These are phyloP conservation scores for Corinectria fuckeliana DNA, from an alignment of 2,329 filamentous ascomycete species.

Conservation along the genomic window DNA sequence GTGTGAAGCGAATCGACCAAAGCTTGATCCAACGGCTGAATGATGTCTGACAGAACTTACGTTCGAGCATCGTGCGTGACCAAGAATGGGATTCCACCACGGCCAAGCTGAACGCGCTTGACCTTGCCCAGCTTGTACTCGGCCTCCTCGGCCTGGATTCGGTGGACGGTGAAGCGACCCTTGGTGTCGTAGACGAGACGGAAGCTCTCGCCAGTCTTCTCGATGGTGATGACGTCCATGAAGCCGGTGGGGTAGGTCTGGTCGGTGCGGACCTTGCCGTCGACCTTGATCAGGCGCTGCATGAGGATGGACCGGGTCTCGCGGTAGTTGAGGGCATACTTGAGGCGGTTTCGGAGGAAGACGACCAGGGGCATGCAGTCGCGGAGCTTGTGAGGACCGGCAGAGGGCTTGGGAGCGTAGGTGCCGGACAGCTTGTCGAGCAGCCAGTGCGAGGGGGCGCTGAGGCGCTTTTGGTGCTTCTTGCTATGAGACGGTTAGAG, in stretches of 20 bases:
- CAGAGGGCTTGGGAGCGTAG: conserved; percentile 73
- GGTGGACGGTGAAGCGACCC: conserved; percentile 99
- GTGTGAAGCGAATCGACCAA: conserved; percentile 70
- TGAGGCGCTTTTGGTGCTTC: conserved; percentile 99
- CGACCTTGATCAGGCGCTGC: conserved; percentile 99
- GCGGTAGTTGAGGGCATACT: conserved; percentile 99
- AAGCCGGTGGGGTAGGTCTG: conserved; percentile 95
- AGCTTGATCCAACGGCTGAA: conserved; percentile 99
- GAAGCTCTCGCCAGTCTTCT: conserved; percentile 99
- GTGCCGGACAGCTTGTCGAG: conserved; percentile 98
- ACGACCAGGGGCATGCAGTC: conserved; percentile 99
- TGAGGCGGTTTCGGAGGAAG: conserved; percentile 95
- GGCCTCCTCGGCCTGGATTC: conserved; percentile 97
- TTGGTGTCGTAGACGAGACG: conserved; percentile 99
- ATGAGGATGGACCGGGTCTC: conserved; percentile 98
- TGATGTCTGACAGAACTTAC: conserved; percentile 98
- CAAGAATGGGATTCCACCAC: conserved; percentile 99
- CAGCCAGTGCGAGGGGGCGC: conserved; percentile 99
- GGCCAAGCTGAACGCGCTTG: conserved; percentile 99
- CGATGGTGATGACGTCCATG: conserved; percentile 99
- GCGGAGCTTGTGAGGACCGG: conserved; percentile 98
- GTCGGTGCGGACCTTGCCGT: conserved; percentile 99
- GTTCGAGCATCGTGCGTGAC: conserved; percentile 99
- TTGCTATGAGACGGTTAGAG: conserved; percentile 66
- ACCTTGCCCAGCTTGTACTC: conserved; percentile 99